Evolutionary conservation across 768 basidiomycete species (phyloP).

Genomic region (Nevesoporus exiguus): DNA sequence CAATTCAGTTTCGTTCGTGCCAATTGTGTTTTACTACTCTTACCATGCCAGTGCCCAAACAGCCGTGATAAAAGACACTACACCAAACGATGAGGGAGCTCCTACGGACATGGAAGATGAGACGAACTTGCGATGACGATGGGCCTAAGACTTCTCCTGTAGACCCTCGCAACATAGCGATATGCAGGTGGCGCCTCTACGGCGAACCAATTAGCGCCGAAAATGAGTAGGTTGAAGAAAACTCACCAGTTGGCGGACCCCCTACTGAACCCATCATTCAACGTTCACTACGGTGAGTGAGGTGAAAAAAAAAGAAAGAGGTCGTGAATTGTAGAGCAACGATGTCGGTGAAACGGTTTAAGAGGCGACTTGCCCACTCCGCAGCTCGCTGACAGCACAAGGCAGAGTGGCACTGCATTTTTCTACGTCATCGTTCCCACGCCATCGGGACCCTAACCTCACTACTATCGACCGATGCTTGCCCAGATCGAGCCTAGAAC

Average conservation of each 20-base stretch:
- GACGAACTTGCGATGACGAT: conserved; percentile 47
- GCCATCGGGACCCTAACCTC: conserved; percentile 9
- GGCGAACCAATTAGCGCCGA: neutral
- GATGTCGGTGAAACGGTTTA: neutral
- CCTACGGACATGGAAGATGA: neutral
- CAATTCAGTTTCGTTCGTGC: neutral
- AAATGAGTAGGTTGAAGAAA: neutral
- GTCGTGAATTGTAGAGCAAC: neutral
- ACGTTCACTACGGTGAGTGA: neutral
- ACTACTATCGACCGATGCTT: too few relatives aligned
- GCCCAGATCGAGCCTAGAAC: too few relatives aligned
- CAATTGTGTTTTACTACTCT: conserved; percentile 26
- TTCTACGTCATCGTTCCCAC: conserved; percentile 24
- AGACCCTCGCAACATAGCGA: conserved; percentile 55
- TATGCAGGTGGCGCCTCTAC: conserved; percentile 52
- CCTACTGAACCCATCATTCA: conserved; percentile 16
- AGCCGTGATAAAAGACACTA: conserved; percentile 44
- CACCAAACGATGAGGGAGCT: neutral
- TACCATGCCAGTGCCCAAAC: conserved; percentile 66
- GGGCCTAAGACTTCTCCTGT: conserved; percentile 57
- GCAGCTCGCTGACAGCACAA: neutral
- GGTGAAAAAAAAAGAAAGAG: neutral
- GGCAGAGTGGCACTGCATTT: conserved; percentile 6
- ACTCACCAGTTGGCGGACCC: conserved; percentile 14
- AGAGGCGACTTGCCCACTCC: neutral